A percentile compares a stretch with the other conserved stretches of the same genome.
These are phyloP conservation scores for Scortechinia acanthostroma DNA, from an alignment of 2,329 filamentous ascomycete species.

Conservation along the genomic window DNA sequence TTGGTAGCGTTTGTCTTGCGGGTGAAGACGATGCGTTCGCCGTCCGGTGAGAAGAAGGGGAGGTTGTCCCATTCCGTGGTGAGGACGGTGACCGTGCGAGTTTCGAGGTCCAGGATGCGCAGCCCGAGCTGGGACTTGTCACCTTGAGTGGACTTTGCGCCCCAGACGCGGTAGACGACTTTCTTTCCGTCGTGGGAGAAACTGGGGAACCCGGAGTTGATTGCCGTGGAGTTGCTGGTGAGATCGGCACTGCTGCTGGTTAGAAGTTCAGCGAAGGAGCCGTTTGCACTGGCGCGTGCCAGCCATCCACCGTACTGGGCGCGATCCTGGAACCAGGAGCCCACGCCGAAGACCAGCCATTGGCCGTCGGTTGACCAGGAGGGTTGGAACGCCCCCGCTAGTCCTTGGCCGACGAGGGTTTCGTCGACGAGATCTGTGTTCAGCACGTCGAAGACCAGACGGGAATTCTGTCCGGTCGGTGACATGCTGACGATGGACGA, in stretches of 20 bases:
- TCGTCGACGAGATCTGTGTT: slow-evolving; percentile 9
- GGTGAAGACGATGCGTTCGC: slow-evolving; percentile 26
- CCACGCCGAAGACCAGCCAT: slow-evolving; percentile 26
- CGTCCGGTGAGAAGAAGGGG: slow-evolving; percentile 27
- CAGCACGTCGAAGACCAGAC: slow-evolving; percentile 15
- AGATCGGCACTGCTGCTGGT: slow-evolving; percentile 10
- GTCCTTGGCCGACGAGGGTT: slow-evolving; percentile 11
- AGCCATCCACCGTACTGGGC: slow-evolving; percentile 11
- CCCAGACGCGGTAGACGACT: slow-evolving; percentile 22
- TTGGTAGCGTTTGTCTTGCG: slow-evolving; percentile 16
- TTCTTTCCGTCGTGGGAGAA: slow-evolving; percentile 23
- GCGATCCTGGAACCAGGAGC: slow-evolving; percentile 27
- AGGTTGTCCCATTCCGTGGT: slow-evolving; percentile 28
- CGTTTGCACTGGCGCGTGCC: slow-evolving; percentile 13
- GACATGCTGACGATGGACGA: slow-evolving; percentile 22
- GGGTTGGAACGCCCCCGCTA: slow-evolving; percentile 28
- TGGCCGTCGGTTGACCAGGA: slow-evolving; percentile 24
- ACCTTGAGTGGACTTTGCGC: slow-evolving; percentile 2
- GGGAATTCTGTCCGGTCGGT: slow-evolving; percentile 14
- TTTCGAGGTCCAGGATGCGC: slow-evolving; percentile 17
- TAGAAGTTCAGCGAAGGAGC: slow-evolving; percentile 15
- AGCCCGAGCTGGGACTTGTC: slow-evolving; percentile 14
- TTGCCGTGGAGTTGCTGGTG: slow-evolving; percentile 10
- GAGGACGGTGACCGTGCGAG: slow-evolving; percentile 9
- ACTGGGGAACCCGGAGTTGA: slow-evolving; percentile 27